Base-by-base conservation (phyloP, 768 basidiomycete species). In the Boletellus sp. region DNA sequence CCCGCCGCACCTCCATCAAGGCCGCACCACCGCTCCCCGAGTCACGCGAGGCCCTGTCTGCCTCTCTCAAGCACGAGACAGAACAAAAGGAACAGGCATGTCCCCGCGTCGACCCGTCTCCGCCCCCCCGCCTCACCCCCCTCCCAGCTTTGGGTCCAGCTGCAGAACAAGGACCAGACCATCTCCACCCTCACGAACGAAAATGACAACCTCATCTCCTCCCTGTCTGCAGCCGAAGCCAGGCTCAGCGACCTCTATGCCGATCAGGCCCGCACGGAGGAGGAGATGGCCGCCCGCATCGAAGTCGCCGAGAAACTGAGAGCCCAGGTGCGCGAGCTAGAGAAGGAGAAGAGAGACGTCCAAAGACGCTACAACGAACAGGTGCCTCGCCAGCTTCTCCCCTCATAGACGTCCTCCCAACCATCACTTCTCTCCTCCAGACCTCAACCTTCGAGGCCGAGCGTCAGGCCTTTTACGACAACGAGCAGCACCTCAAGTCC, bases 401-500 rank as follows among this genome's bases (percentile, higher is more conserved):
- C 43, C 51, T 54, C 55, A 50, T 54, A 55, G 50, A 55, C 51
- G 50, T 49, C 39, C 38, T 44, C 33, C 46, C 31, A 43, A n/a
- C 35, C 42, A 58, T 49, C 23, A 51, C 45, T 31, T 49, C 24
- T 42, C 47, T 11, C 38, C n/a, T n/a, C 31, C 62, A 94, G 91
- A 85, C 84, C n/a, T 73, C 81, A 16, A 87, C 87, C 3, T 94
- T 94, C 63, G 93, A 95, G 62, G 87, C 90, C 8, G 93, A 95
- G 69, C 85, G 93, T 31, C 90, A 94, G 65, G 79, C 90, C 15
- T 89, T 93, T 68, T 92, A 92, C 62, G 92, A 94, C 69, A 92
- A 90, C 61, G 92, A 95, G 61, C 88, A 94, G 64, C 91, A 93
- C 67, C 83, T 94, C 56, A 93, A 92, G 69, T 87, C 88, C 39